Evolutionary conservation across 148 eudicot genomes (phyloP).

Genomic region (Cornus kousa): DNA sequence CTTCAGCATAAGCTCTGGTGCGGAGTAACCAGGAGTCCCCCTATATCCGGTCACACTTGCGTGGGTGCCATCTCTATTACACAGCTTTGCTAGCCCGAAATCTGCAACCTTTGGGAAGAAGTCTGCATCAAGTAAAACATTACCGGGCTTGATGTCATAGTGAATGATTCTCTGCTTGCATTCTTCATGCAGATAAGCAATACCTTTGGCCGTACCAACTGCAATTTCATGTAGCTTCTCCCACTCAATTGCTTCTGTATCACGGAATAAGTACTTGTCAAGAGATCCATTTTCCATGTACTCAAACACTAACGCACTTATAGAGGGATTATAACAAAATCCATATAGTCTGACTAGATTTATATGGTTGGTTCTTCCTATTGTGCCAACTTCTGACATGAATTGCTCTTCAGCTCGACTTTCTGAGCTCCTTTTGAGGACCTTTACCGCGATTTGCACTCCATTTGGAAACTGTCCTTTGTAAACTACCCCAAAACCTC

Average conservation of each 20-base stretch:
- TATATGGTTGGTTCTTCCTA: conserved; percentile 12
- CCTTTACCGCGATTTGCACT: conserved; percentile 20
- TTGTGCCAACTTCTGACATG: conserved; percentile 16
- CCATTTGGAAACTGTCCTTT: conserved; percentile 24
- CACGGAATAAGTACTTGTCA: conserved; percentile 3
- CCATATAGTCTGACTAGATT: conserved; percentile 12
- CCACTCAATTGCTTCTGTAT: conserved; percentile 4
- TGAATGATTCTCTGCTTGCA: too few species aligned
- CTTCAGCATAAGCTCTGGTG: not conserved
- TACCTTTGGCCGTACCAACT: too few species aligned
- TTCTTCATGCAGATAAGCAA: too few species aligned
- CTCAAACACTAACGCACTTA: conserved; percentile 5
- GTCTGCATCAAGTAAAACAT: not conserved
- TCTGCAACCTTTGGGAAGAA: not conserved
- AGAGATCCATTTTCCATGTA: not conserved
- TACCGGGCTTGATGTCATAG: conserved; percentile 11
- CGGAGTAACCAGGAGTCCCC: not conserved
- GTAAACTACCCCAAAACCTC: too few species aligned
- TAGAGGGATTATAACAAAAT: not conserved
- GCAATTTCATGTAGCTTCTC: not conserved
- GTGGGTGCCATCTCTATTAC: conserved; percentile 1
- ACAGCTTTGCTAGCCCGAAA: conserved; percentile 3
- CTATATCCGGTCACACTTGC: not conserved
- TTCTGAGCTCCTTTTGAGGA: not conserved
- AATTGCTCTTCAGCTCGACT: conserved; percentile 17